These are phyloP conservation scores for Backusella mclennaniae DNA, from an alignment of 192 early-diverging fungal genomes.

Conservation along the genomic window DNA sequence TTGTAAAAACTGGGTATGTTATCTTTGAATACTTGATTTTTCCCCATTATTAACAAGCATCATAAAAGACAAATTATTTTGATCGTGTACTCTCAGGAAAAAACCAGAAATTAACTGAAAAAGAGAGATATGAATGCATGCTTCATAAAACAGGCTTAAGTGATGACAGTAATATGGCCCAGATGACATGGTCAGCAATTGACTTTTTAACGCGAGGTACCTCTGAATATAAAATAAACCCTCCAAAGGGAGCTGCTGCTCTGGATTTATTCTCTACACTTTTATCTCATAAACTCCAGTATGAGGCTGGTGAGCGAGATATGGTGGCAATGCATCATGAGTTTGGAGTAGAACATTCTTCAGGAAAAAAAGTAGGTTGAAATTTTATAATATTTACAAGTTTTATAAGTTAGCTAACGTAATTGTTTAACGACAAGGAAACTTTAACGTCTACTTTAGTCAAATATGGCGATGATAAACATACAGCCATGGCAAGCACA, in stretches of 20 bases:
- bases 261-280: slow-evolving; percentile 84
- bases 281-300: slow-evolving; percentile 77
- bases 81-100: slow-evolving; percentile 38
- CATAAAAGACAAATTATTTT: slow-evolving; percentile 40
- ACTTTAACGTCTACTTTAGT: slow-evolving; percentile 69
- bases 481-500: slow-evolving; percentile 82
- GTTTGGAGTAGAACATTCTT: slow-evolving; percentile 76
- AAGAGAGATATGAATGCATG: slow-evolving; percentile 23
- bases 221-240: background rate
- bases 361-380: slow-evolving; percentile 51
- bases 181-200: slow-evolving; percentile 48
- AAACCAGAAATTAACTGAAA: background rate
- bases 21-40: background rate
- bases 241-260: slow-evolving; percentile 37
- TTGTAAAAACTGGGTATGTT: slow-evolving; percentile 43
- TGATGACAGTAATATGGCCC: slow-evolving; percentile 43
- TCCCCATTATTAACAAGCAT: background rate
- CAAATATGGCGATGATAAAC: slow-evolving; percentile 62
- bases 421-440: slow-evolving; percentile 24
- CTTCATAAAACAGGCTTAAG: slow-evolving; percentile 40
- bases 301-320: slow-evolving; percentile 79
- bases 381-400: background rate
- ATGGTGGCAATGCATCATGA: slow-evolving; percentile 95
- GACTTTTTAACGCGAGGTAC: background rate
- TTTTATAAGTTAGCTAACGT: background rate